Evolutionary conservation across 768 basidiomycete species (phyloP).

Genomic region (Kwoniella mangroviensis): DNA sequence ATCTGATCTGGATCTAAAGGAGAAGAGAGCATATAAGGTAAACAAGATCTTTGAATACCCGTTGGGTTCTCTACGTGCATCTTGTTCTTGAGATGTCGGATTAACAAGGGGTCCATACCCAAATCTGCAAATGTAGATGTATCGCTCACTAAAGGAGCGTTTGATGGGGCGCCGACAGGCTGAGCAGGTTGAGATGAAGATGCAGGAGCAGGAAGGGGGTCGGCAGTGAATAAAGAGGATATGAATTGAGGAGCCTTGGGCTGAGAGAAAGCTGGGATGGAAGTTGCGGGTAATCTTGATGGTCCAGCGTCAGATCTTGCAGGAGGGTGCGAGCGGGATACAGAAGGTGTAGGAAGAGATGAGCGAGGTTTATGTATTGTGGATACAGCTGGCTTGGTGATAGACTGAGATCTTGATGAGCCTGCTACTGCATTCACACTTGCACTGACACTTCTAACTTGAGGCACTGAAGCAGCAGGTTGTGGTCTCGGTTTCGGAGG

Average conservation of each 20-base stretch:
- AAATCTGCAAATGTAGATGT: conserved; percentile 79
- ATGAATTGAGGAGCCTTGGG: conserved; percentile 63
- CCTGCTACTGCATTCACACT: conserved; percentile 13
- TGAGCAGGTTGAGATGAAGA: conserved; percentile 6
- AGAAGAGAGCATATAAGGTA: conserved; percentile 66
- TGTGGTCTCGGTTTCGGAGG: conserved; percentile 10
- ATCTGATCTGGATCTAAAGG: conserved; percentile 40
- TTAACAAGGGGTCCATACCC: conserved; percentile 79
- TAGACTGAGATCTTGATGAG: conserved; percentile 20
- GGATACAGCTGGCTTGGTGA: background rate
- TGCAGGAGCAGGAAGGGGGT: conserved; percentile 61
- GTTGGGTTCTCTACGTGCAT: conserved; percentile 85
- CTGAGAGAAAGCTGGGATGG: conserved; percentile 19
- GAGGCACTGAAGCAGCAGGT: conserved; percentile 2
- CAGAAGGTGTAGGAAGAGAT: background rate
- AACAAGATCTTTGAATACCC: conserved; percentile 77
- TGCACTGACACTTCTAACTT: conserved; percentile 4
- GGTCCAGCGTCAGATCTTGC: conserved; percentile 12
- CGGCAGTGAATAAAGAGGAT: conserved; percentile 86
- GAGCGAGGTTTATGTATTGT: conserved; percentile 8
- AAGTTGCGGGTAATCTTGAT: conserved; percentile 16
- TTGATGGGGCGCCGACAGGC: conserved; percentile 46
- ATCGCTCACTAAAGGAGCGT: conserved; percentile 50
- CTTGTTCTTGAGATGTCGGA: conserved; percentile 75
- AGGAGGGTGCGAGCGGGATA: background rate